Base-by-base conservation (phyloP, 1,139 yeast genomes). In the Geotrichum bryndzae region DNA sequence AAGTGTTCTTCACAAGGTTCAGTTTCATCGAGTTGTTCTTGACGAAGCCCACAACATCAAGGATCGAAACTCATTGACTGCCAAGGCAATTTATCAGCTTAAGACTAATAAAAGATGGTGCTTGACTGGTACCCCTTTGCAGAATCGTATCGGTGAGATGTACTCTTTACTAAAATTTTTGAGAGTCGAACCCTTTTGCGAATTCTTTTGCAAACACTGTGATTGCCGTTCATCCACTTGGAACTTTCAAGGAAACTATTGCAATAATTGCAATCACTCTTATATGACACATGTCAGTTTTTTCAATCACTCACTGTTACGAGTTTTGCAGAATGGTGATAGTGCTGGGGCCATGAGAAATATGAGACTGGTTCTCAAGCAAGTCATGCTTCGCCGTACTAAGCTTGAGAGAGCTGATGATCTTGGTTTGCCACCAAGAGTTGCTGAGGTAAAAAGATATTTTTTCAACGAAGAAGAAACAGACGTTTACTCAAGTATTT, bases 41-140 rank as follows among this genome's bases (percentile, higher is more conserved):
- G 99, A 94, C 75, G 99, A 94, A 73, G 99, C 99, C 0, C 99
- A 94, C 74, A 92, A 92, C 72, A 92, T 94, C 76, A 95, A 95
- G 72, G 98, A 94, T 73, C 81, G 98, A 64, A 90, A 92, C 58
- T 87, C 96, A 58, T 92, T 92, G 46, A 94, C 99, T 0, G 91
- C 98, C 0, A 86, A 88, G 67, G 96, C 98, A 0, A 97, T 96
- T 1, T 90, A 89, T 72, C 79, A 80, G 63, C 75, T 94, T 61
- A 76, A 80, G 48, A 84, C 96, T 1, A 79, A 84, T 54, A 89
- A 90, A 69, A 77, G 96, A 65, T 88, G 96, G 87, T 94, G 99
- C 74, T 76, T 94, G 41, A 85, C 96, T 1, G 99, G 99, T 68
- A 94, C 99, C 0, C 99, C 99, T 0, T 78, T 94, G 65, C 99